Conservation (phyloP, 768 basidiomycete species). For the Pholiota molesta region DNA sequence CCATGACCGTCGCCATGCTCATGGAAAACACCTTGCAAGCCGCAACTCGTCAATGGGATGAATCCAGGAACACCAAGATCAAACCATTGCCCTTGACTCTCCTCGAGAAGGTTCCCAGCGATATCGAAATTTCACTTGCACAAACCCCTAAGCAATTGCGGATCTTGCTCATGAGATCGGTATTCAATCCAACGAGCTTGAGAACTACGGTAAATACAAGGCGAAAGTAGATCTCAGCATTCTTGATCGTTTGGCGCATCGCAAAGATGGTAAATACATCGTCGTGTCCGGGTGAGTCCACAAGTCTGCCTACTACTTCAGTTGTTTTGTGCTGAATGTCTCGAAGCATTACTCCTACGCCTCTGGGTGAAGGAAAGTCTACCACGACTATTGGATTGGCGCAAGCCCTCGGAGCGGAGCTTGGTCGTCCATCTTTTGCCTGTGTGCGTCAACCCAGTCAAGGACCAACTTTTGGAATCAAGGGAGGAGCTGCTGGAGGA, state of each 20-base stretch:
- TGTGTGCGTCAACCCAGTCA: slow-evolving; percentile 98
- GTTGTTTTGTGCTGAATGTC: slow-evolving; percentile 15
- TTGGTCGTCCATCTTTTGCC: slow-evolving; percentile 91
- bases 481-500: slow-evolving; percentile 97
- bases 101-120: slow-evolving; percentile 87
- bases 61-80: slow-evolving; percentile 64
- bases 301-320: background rate
- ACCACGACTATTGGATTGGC: slow-evolving; percentile 97
- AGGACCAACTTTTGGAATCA: slow-evolving; percentile 98
- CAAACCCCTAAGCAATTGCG: slow-evolving; percentile 88
- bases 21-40: slow-evolving; percentile 93
- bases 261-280: slow-evolving; percentile 95
- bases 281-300: slow-evolving; percentile 81
- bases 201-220: slow-evolving; percentile 95
- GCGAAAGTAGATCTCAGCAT: slow-evolving; percentile 94
- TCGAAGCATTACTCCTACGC: slow-evolving; percentile 89
- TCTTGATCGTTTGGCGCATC: slow-evolving; percentile 79
- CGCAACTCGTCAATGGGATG: slow-evolving; percentile 81
- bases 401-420: slow-evolving; percentile 94
- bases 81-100: slow-evolving; percentile 81
- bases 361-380: slow-evolving; percentile 97
- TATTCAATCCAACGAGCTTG: slow-evolving; percentile 81
- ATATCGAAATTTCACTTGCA: slow-evolving; percentile 95
- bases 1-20: slow-evolving; percentile 99
- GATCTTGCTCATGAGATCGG: slow-evolving; percentile 90